These are phyloP conservation scores for Perkinsus marinus DNA, from an alignment of 169 alveolate species.

Conservation along the genomic window DNA sequence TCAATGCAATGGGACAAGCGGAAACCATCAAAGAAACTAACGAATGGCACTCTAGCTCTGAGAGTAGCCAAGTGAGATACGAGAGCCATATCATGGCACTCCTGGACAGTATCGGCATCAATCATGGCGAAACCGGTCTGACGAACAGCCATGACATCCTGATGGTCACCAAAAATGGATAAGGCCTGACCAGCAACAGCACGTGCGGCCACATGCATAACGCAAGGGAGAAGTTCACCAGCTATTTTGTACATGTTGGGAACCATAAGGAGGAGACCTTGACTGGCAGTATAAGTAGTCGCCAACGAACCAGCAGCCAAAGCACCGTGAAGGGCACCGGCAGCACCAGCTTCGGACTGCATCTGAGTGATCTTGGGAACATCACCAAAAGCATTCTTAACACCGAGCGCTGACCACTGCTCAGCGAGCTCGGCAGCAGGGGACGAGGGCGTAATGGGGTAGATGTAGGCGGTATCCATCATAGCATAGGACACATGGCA, in stretches of 20 bases:
- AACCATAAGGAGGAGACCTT: slow-evolving; percentile 36
- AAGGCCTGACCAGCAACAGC: slow-evolving; percentile 43
- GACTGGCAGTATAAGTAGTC: slow-evolving; percentile 40
- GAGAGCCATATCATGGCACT: slow-evolving; percentile 35
- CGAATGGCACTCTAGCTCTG: slow-evolving; percentile 36
- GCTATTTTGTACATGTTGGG: slow-evolving; percentile 44
- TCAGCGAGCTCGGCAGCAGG: slow-evolving; percentile 39
- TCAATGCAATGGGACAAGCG: slow-evolving; percentile 37
- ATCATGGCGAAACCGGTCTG: slow-evolving; percentile 38
- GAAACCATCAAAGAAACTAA: slow-evolving; percentile 40
- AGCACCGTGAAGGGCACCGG: slow-evolving; percentile 44
- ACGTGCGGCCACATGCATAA: slow-evolving; percentile 40
- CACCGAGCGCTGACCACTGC: slow-evolving; percentile 35
- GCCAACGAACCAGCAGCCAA: slow-evolving; percentile 30
- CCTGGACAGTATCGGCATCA: slow-evolving; percentile 36
- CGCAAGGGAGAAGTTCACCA: slow-evolving; percentile 42
- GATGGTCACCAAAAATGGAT: slow-evolving; percentile 42
- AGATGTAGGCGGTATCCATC: slow-evolving; percentile 37
- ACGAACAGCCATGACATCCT: slow-evolving; percentile 41
- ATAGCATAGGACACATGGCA: slow-evolving; percentile 40
- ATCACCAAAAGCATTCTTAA: slow-evolving; percentile 29
- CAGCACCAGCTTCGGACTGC: slow-evolving; percentile 46
- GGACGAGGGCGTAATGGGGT: slow-evolving; percentile 44
- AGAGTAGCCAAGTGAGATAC: slow-evolving; percentile 37
- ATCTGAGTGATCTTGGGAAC: slow-evolving; percentile 33